These are phyloP conservation scores for Beauveria australis DNA, from an alignment of 2,329 filamentous ascomycete genomes.

Conservation along the genomic window DNA sequence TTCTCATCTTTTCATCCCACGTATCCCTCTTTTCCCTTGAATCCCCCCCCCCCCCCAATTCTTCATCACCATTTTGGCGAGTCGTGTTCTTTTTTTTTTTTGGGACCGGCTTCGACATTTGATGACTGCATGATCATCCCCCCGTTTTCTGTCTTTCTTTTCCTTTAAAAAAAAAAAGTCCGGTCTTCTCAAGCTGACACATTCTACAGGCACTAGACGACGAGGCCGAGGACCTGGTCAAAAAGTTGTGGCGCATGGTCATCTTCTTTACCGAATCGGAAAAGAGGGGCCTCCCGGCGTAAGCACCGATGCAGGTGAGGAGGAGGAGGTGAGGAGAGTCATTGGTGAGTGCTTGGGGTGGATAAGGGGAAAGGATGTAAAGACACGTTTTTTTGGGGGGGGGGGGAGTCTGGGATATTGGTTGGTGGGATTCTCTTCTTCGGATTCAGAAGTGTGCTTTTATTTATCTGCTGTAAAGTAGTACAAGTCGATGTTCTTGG, in stretches of 20 bases:
- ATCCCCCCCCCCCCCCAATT: neutral
- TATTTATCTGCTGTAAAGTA: neutral
- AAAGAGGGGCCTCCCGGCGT: constrained; percentile 74
- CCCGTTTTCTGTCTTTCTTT: neutral
- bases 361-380: neutral
- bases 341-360: neutral
- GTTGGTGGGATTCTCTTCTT: neutral
- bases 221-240: constrained; percentile 86
- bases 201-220: constrained; percentile 72
- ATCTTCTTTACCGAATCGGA: constrained; percentile 96
- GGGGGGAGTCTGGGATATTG: neutral
- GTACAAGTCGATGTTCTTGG: neutral
- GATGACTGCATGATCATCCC: neutral
- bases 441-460: neutral
- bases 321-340: neutral
- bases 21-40: neutral
- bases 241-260: constrained; percentile 97
- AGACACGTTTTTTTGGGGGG: neutral
- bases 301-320: neutral
- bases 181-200: neutral
- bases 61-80: no score
- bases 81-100: no score
- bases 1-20: no score
- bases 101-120: neutral
- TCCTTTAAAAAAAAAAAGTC: neutral